Conservation (phyloP, 2,329 filamentous ascomycete genomes). For the Penicillium freii region DNA sequence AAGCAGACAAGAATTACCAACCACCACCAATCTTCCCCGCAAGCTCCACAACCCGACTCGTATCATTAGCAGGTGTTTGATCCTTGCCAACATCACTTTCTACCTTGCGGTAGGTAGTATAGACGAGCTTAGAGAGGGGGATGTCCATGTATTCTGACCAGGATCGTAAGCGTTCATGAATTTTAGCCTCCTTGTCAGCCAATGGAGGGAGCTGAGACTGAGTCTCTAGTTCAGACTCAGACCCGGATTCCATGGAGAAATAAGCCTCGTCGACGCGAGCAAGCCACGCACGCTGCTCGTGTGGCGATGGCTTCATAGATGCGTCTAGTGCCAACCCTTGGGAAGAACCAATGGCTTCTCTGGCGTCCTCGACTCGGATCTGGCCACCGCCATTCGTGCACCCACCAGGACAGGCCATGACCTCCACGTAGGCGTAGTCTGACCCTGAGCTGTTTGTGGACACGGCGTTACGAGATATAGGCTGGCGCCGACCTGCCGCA, state of each 20-base stretch:
- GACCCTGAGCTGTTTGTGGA: conserved; percentile 34
- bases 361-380: conserved; percentile 81
- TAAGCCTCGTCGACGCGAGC: conserved; percentile 83
- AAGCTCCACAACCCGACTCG: conserved; percentile 80
- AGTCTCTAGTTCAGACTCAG: conserved; percentile 37
- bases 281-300: conserved; percentile 84
- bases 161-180: conserved; percentile 68
- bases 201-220: conserved; percentile 27
- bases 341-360: conserved; percentile 24
- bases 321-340: conserved; percentile 19
- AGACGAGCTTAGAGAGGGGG: conserved; percentile 67
- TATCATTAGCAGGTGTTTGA: conserved; percentile 57
- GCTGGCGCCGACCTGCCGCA: conserved; percentile 31
- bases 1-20: conserved; percentile 59
- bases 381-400: conserved; percentile 98
- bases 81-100: conserved; percentile 91
- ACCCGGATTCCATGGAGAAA: conserved; percentile 68
- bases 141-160: conserved; percentile 75
- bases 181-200: conserved; percentile 28
- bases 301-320: conserved; percentile 61
- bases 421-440: conserved; percentile 92
- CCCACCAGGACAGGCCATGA: conserved; percentile 98
- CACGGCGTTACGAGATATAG: conserved; percentile 34
- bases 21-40: conserved; percentile 90
- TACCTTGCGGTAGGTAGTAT: conserved; percentile 87